Percentiles rank a stretch among this genome's conserved stretches.
Evolutionary conservation across 441 rosid species (phyloP).

Genomic region (Eruca vesicaria): DNA sequence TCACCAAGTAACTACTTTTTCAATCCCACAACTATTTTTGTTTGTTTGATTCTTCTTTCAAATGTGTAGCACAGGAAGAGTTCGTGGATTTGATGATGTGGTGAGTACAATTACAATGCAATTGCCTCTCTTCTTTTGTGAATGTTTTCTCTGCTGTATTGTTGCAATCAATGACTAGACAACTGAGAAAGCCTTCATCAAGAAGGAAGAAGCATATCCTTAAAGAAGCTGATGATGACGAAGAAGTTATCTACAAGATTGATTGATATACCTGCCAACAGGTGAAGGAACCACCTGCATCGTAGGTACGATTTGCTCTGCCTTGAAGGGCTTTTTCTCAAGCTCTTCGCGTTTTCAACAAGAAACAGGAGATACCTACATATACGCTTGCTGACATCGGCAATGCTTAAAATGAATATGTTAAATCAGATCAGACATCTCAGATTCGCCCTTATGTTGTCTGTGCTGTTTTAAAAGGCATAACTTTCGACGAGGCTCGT

Average conservation of each 20-base stretch:
- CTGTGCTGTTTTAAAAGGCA: too few species aligned
- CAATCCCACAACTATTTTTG: too few species aligned
- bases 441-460: too few species aligned
- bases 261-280: slow-evolving; percentile 85
- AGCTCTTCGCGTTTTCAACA: slow-evolving; percentile 79
- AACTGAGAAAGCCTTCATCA: slow-evolving; percentile 77
- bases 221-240: slow-evolving; percentile 54
- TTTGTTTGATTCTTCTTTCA: too few species aligned
- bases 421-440: slow-evolving; percentile 62
- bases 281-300: slow-evolving; percentile 51
- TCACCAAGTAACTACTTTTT: too few species aligned
- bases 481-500: too few species aligned
- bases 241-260: slow-evolving; percentile 79
- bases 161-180: slow-evolving; percentile 46
- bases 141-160: not conserved
- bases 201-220: slow-evolving; percentile 84
- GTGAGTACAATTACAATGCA: slow-evolving; percentile 38
- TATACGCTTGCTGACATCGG: slow-evolving; percentile 49
- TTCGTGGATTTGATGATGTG: slow-evolving; percentile 92
- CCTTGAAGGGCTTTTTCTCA: slow-evolving; percentile 91
- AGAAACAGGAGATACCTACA: slow-evolving; percentile 59
- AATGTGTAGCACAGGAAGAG: too few species aligned
- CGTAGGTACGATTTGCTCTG: slow-evolving; percentile 91
- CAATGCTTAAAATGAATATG: slow-evolving; percentile 66
- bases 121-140: not conserved